phyloP scores from a whole-genome alignment of 2,329 filamentous ascomycete genomes.

The Chaetomium strumarium region DNA sequence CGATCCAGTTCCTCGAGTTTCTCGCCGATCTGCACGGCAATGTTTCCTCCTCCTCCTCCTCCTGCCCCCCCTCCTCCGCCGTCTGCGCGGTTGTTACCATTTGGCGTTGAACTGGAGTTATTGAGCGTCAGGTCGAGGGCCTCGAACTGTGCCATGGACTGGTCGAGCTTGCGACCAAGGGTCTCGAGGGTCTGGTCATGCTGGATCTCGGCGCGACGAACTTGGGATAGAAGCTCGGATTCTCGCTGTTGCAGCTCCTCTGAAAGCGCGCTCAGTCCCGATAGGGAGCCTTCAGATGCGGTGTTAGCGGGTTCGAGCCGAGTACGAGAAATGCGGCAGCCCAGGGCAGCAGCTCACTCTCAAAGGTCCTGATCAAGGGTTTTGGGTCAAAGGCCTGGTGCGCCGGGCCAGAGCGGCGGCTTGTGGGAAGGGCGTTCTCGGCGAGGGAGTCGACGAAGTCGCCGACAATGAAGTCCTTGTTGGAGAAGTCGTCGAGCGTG shows the following conservation, averaged over 20 bases:
- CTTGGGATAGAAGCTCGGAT: conserved; percentile 83
- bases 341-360: conserved; percentile 44
- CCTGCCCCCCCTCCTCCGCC: conserved; percentile 65
- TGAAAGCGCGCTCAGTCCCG: conserved; percentile 62
- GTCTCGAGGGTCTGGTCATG: conserved; percentile 88
- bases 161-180: conserved; percentile 80
- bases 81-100: conserved; percentile 46
- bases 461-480: conserved; percentile 92
- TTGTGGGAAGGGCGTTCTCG: conserved; percentile 72
- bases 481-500: conserved; percentile 80
- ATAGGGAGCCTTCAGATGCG: conserved; percentile 49
- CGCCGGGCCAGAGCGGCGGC: conserved; percentile 67
- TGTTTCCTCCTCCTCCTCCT: conserved; percentile 60
- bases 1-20: conserved; percentile 89
- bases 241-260: conserved; percentile 86
- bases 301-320: conserved; percentile 24
- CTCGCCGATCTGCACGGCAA: conserved; percentile 92
- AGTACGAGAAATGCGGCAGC: no score
- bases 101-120: conserved; percentile 41
- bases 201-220: conserved; percentile 83
- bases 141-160: conserved; percentile 89
- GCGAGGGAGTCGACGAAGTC: conserved; percentile 95
- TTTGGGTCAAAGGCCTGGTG: conserved; percentile 81
- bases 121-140: conserved; percentile 79
- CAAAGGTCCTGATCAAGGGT: conserved; percentile 91